Base-by-base conservation (phyloP, 129 eudicot genomes). In the Apium graveolens region DNA sequence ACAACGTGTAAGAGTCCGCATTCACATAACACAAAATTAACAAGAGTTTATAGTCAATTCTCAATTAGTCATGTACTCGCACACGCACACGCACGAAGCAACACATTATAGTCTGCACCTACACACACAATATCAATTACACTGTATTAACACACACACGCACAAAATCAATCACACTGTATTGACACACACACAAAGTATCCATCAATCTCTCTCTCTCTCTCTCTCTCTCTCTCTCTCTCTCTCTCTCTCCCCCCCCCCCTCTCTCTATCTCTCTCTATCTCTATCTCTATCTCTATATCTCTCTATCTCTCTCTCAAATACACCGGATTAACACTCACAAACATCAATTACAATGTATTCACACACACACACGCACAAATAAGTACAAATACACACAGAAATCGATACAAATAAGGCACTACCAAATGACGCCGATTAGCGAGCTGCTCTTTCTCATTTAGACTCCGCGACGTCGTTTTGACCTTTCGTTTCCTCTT, bases 361-460 rank as follows among this genome's bases (percentile, higher is more conserved):
- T 16, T 46, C 0, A 46, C 27, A 53, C 31, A 55, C 26, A 55
- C 29, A 55, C n/a, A 49, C n/a, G 4, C 24, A 57, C 10, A 0
- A 57, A 57, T 26, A 69, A 76, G 26, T 17, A 27, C 12, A 26
- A 21, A 13, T 60, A 35, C 26, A 77, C 45, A 31, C 65, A 42
- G 4, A 42, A 17, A 69, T 10, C 48, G 12, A 57, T 78, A 24
- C 45, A 78, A 31, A 65, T n/a, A 32, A 34, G 14, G 0, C 14
- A 5, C 10, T 48, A 93, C 98, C 93, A 85, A 91, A 76, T 94
- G 98, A 12, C 98, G 96, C 74, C 81, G 85, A 51, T 91, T 88
- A 65, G 98, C 97, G 18, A 87, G 79, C 78, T 83, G 83, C 75
- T 94, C 98, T 75, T 87, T 79, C 75, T 80, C 77, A 76, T 94